Conservation (phyloP, 225 moss, liverwort and hornwort genomes). For the Straminergon stramineum region DNA sequence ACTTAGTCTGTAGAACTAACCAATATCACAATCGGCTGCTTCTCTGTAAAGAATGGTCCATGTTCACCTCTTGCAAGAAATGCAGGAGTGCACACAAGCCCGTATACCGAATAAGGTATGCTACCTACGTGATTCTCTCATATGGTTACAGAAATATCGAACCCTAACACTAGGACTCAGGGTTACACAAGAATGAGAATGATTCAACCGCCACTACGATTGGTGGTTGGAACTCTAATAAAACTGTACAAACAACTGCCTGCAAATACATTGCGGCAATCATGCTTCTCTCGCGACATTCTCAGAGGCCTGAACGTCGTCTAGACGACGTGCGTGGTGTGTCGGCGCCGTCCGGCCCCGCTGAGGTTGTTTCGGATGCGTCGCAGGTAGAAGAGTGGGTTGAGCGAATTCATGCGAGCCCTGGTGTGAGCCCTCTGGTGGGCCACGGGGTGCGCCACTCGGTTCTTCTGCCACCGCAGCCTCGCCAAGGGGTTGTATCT, state of each 20-base stretch:
- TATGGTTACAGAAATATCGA: background rate
- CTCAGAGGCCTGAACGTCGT: too few species aligned
- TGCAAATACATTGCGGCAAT: too few species aligned
- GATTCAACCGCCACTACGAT: too few species aligned
- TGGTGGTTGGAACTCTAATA: too few species aligned
- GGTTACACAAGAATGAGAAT: background rate
- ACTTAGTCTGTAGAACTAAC: background rate
- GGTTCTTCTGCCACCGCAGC: constrained; percentile 12
- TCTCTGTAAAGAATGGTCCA: background rate
- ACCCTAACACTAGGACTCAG: background rate
- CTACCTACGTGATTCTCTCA: too few species aligned
- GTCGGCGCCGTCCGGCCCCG: background rate
- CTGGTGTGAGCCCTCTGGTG: background rate
- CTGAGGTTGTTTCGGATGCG: constrained; percentile 31
- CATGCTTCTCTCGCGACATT: too few species aligned
- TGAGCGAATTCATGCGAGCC: constrained; percentile 12
- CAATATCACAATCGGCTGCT: background rate
- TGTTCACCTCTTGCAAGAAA: background rate
- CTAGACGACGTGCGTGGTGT: background rate
- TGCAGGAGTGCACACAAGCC: background rate
- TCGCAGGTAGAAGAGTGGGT: constrained; percentile 13
- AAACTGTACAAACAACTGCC: background rate
- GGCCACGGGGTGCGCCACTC: constrained; percentile 3
- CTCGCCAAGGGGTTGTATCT: constrained; percentile 14
- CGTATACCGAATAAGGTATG: background rate